Base-by-base conservation (phyloP, 768 basidiomycete species). In the Leucocoprinus leucothites region DNA sequence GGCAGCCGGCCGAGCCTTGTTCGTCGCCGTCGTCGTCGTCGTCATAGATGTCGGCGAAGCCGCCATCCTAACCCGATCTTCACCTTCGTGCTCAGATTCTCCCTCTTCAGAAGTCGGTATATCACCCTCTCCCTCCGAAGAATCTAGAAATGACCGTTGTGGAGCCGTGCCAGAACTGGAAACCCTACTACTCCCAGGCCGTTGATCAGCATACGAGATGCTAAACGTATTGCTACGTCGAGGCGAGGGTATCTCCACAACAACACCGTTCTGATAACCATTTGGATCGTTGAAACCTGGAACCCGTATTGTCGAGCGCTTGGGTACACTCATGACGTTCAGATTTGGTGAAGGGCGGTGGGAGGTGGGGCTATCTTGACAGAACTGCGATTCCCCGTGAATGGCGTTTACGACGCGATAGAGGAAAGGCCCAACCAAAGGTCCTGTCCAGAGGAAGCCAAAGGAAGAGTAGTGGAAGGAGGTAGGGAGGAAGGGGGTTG, bases 171-270 rank as follows among this genome's bases (percentile, higher is more conserved):
- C 26, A 22, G 48, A 51, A 35, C 6, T n/a, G 18, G 53, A 71
- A 69, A 51, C 70, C 70, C 57, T 19, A 71, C 25, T 53, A 25
- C 34, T 42, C 14, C 36, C 40, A 9, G 41, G 54, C 47, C 47
- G 26, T 35, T 28, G 72, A 71, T 43, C 40, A 13, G 82, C 77
- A 78, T 81, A 84, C 31, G 82, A 79, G 53, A 86, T 70, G 36
- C 77, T 81, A 67, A 87, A 86, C 67, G 79, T 82, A 71, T 68
- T 85, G 52, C 74, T 74, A 21, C 71, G 60, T 22, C 40, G 18
- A 26, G 54, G 9, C 13, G 78, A 45, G 9, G 57, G 71, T n/a
- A 77, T 59, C 52, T 78, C 76, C 38, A 78, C 68, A 53, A 77
- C 61, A 44, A 81, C 69, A 36, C 73, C 66, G 54, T 84, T 83